A percentile compares a stretch with the other conserved stretches of the same genome.
phyloP scores from a whole-genome alignment of 2,329 filamentous ascomycete species.

The Fusarium verticillioides region DNA sequence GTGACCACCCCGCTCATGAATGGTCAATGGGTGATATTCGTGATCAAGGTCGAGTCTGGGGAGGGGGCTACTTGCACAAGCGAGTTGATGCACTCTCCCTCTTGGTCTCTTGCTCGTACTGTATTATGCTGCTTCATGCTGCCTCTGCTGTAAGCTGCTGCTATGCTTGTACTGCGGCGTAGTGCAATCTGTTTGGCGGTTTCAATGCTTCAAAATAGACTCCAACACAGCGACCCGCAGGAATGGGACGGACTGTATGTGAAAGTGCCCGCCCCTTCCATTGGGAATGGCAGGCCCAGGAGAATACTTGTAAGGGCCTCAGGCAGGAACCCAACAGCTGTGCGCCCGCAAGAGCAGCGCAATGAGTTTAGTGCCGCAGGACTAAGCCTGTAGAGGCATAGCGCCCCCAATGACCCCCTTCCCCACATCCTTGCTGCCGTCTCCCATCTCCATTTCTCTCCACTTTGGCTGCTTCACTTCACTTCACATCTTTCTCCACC shows the following conservation, averaged over 20 bases:
- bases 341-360: conserved; percentile 31
- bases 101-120: not conserved
- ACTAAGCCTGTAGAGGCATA: conserved; percentile 11
- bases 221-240: conserved; percentile 14
- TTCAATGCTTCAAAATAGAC: conserved; percentile 4
- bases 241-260: conserved; percentile 27
- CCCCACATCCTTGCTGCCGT: conserved; percentile 27
- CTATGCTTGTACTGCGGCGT: conserved; percentile 16
- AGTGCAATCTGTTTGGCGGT: conserved; percentile 13
- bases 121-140: conserved; percentile 15
- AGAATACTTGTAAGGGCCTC: not conserved
- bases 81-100: conserved; percentile 13
- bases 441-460: conserved; percentile 24
- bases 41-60: conserved; percentile 10
- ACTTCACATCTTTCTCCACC: conserved; percentile 22
- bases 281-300: conserved; percentile 3
- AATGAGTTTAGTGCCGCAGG: conserved; percentile 7
- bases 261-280: not conserved
- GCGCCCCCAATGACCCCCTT: not conserved
- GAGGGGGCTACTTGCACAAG: conserved; percentile 11
- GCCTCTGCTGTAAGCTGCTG: conserved; percentile 10
- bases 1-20: conserved; percentile 33
- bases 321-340: conserved; percentile 23
- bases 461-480: conserved; percentile 27
- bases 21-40: conserved; percentile 27